Base-by-base conservation (phyloP, 495 filamentous ascomycete species). In the Articulospora tetracladia region DNA sequence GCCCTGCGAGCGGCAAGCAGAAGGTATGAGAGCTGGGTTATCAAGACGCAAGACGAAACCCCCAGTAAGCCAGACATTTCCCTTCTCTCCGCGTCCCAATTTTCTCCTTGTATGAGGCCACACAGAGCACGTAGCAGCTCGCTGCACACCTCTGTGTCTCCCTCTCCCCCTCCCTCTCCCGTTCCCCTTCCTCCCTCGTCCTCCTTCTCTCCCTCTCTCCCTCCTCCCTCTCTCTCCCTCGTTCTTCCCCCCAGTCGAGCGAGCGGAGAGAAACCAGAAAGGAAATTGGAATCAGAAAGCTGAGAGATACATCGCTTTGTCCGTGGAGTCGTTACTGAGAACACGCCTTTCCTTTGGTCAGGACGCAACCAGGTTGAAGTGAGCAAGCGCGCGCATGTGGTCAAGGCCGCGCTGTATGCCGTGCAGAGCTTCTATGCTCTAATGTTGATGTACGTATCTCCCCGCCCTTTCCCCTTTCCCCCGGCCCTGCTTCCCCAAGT, bases 391-490 rank as follows among this genome's bases (percentile, higher is more conserved):
- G 86, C 84, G n/a, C 91, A 87, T 72, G 66, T 91, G 58, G 76
- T 89, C 65, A 90, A 96, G 78, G 87, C 90, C 30, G 72, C 83
- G 20, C 76, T 99, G 62, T 99, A 99, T 75, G 94, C 86, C 24
- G 75, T 92, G 34, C 94, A 99, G 80, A 93, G 93, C 56, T 99
- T 97, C 69, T 99, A 99, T 75, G 93, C 92, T 51, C 97, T 99
- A 67, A 98, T 99, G 76, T 95, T 99, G 67, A 99, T 99, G 94
- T 98, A 68, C 86, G 92, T 89, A 4, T 39, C n/a, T n/a, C n/a
- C n/a, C n/a, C n/a, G n/a, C n/a, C n/a, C n/a, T n/a, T n/a, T n/a
- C 30, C 39, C 55, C 32, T 27, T 27, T 34, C n/a, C 55, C 58
- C 49, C 39, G 50, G 8, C n/a, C 17, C 39, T 17, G 15, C 30